A percentile compares a stretch with the other conserved stretches of the same genome.
phyloP scores from a whole-genome alignment of 75 land plant species.

The Isoetes taiwanensis region DNA sequence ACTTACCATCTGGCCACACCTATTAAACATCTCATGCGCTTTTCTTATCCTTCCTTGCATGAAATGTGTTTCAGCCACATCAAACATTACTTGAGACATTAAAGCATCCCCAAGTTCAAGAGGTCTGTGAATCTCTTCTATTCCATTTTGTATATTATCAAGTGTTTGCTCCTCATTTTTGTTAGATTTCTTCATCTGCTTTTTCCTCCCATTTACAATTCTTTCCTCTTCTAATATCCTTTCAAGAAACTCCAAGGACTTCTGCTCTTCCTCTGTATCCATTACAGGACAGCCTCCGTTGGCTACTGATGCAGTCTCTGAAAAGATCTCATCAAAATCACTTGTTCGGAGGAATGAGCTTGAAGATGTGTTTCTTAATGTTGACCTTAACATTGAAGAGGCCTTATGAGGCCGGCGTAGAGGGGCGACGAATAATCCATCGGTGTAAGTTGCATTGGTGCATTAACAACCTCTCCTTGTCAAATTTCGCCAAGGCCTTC shows the following conservation, averaged over 20 bases:
- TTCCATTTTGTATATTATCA: not conserved
- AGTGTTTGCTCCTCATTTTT: not conserved
- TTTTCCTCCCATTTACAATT: not conserved
- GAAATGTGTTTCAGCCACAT: constrained; percentile 23
- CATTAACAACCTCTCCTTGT: constrained; percentile 9
- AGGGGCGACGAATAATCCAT: constrained; percentile 18
- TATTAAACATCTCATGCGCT: constrained; percentile 17
- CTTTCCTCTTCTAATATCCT: not conserved
- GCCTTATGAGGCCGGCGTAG: constrained; percentile 1
- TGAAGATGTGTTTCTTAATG: constrained; percentile 4
- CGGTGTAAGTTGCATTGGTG: constrained; percentile 24
- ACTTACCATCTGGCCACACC: constrained; percentile 3
- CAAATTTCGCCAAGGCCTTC: constrained; percentile 20
- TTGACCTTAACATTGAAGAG: constrained; percentile 5
- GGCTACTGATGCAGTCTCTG: not conserved
- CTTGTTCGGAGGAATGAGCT: not conserved
- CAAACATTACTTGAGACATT: constrained; percentile 15
- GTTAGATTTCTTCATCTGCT: not conserved
- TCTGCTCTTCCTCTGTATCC: constrained; percentile 8
- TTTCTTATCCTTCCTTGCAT: constrained; percentile 20
- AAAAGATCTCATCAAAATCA: not conserved
- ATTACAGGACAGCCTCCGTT: not conserved
- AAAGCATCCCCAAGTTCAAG: not conserved
- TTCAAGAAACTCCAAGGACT: not conserved
- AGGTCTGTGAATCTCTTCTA: not conserved